Evolutionary conservation across 352 stramenopile species (phyloP).

Genomic region (Peronosclerospora sorghi): DNA sequence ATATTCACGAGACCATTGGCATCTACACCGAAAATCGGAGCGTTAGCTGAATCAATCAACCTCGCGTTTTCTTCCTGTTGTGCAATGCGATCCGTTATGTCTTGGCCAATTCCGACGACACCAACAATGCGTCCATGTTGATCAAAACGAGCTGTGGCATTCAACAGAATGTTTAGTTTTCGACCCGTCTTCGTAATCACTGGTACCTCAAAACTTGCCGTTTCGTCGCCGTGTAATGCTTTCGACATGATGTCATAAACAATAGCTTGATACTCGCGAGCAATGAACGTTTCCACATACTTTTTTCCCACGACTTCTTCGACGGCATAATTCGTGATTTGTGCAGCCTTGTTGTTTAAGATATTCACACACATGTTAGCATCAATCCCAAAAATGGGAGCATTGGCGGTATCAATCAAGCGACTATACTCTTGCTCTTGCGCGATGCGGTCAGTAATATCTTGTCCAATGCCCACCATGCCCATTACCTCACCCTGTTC

Average conservation of each 20-base stretch:
- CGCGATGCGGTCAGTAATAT: conserved; percentile 46
- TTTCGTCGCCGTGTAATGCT: conserved; percentile 41
- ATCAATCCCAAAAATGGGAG: conserved; percentile 64
- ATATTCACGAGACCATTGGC: conserved; percentile 45
- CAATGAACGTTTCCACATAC: conserved; percentile 50
- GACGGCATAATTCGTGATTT: conserved; percentile 39
- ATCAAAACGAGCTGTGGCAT: conserved; percentile 40
- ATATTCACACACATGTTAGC: conserved; percentile 50
- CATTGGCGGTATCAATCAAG: conserved; percentile 67
- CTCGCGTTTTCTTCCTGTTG: conserved; percentile 57
- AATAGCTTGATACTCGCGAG: conserved; percentile 34
- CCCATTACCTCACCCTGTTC: conserved; percentile 59
- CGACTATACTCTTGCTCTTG: conserved; percentile 59
- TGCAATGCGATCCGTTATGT: conserved; percentile 37
- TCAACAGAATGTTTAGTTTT: conserved; percentile 36
- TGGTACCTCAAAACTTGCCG: conserved; percentile 57
- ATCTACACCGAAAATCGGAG: conserved; percentile 67
- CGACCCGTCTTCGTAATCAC: conserved; percentile 35
- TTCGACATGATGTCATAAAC: conserved; percentile 43
- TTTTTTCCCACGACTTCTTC: conserved; percentile 50
- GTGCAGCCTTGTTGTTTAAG: conserved; percentile 47
- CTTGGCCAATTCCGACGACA: conserved; percentile 48
- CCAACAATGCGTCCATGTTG: conserved; percentile 35
- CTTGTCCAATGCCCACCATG: conserved; percentile 66
- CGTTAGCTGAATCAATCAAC: conserved; percentile 61